Base-by-base conservation (phyloP, 108 stramenopile species). In the Stephanodiscus minutulus region DNA sequence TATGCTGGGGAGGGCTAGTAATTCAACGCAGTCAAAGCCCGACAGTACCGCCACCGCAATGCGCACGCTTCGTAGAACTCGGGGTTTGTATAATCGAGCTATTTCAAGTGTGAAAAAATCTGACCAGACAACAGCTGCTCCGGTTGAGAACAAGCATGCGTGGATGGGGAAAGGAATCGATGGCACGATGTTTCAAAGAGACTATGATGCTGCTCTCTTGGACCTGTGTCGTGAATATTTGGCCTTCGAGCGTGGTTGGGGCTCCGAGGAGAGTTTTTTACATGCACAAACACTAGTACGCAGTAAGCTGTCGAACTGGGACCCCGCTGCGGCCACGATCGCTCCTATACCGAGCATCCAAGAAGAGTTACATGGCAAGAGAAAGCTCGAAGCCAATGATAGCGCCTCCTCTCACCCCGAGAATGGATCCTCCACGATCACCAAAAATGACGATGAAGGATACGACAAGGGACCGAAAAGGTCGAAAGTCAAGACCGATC, bases 221-320 rank as follows among this genome's bases (percentile, higher is more conserved):
- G 64, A 78, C 54, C 79, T 95, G 28, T 91, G 91, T 63, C 81
- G 77, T 29, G 88, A 92, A 27, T 95, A 86, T 74, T 21, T 87
- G 56, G 64, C 75, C 2, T 91, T 95, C 69, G 94, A 95, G 68
- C 61, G 73, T 27, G 47, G 56, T 39, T 85, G 87, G 77, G 94
- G 94, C 21, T 90, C 91, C 1, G 80, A 83, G 25, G 74, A 82
- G 31, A 89, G 84, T 50, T 68, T 88, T 22, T 47, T 52, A n/a
- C 61, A 77, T 25, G 91, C 88, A 5, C 47, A 63, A 29, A 66
- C 70, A 36, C 63, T 78, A 28, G 68, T 88, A 5, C 76, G 81
- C 44, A 88, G 81, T 56, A 90, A 89, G 65, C 47, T 93, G 66
- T 56, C 77, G 28, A 47, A 60, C 29, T 74, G 44, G 39, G 49